A percentile compares a stretch with the other conserved stretches of the same genome.
phyloP scores from a whole-genome alignment of 305 asterid genomes.

The Fraxinus sp. region DNA sequence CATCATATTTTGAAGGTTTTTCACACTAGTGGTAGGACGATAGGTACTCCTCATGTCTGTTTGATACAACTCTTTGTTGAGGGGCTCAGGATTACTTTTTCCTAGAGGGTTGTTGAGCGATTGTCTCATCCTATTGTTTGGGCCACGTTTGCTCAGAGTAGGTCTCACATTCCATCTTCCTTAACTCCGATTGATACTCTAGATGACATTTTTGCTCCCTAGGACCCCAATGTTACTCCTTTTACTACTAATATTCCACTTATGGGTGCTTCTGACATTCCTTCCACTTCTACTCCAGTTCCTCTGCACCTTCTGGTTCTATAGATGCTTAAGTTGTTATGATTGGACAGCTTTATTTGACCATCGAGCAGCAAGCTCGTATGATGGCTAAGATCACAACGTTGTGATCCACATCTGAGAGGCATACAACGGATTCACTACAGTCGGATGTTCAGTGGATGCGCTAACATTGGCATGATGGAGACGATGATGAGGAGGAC shows the following conservation, averaged over 20 bases:
- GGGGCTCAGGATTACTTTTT: neutral
- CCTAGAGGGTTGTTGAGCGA: neutral
- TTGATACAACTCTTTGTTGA: neutral
- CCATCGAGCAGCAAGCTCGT: neutral
- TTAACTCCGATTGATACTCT: too few species aligned
- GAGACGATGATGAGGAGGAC: neutral
- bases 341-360: too few species aligned
- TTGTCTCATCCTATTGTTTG: neutral
- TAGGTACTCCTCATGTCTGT: neutral
- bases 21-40: neutral
- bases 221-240: too few species aligned
- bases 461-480: neutral
- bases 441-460: too few species aligned
- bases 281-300: neutral
- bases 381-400: neutral
- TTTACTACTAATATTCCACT: too few species aligned
- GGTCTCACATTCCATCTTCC: neutral
- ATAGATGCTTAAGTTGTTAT: neutral
- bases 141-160: neutral
- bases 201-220: too few species aligned
- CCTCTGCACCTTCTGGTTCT: neutral
- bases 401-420: neutral
- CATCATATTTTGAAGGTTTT: neutral
- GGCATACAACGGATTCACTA: neutral
- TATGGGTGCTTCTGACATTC: too few species aligned